Percentiles rank a stretch among this genome's conserved stretches.
These are phyloP conservation scores for Thermochaetoides thermophila DNA, from an alignment of 495 filamentous ascomycete species.

Conservation along the genomic window DNA sequence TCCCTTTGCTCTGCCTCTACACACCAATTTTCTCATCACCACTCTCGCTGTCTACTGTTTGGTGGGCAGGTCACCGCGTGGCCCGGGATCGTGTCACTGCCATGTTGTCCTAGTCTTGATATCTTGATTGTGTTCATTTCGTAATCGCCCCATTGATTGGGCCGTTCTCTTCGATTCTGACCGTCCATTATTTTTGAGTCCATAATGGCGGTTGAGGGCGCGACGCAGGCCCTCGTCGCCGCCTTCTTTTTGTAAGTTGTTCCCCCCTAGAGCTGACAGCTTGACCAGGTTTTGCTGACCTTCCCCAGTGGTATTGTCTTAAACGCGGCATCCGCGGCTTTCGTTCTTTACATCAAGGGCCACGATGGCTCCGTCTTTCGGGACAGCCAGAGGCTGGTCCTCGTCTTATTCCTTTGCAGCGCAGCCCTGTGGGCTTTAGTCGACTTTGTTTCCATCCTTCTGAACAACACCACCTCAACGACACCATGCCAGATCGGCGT, in stretches of 20 bases:
- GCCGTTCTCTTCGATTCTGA: slow-evolving; percentile 23
- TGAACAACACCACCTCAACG: slow-evolving; percentile 24
- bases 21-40: not conserved
- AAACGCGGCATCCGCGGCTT: slow-evolving; percentile 34
- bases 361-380: slow-evolving; percentile 31
- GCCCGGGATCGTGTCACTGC: slow-evolving; percentile 13
- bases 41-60: slow-evolving; percentile 11
- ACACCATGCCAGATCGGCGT: slow-evolving; percentile 33
- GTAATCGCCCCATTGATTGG: slow-evolving; percentile 39
- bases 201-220: slow-evolving; percentile 31
- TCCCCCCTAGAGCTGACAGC: not conserved
- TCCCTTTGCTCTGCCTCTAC: too few species aligned
- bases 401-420: slow-evolving; percentile 37
- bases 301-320: slow-evolving; percentile 32
- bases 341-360: slow-evolving; percentile 36
- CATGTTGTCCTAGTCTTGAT: slow-evolving; percentile 18
- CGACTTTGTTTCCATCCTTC: slow-evolving; percentile 32
- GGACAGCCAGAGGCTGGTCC: slow-evolving; percentile 50
- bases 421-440: slow-evolving; percentile 36
- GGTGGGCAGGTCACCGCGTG: slow-evolving; percentile 11
- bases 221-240: slow-evolving; percentile 35
- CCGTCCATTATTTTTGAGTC: slow-evolving; percentile 16
- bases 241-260: slow-evolving; percentile 39
- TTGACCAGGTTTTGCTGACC: slow-evolving; percentile 1
- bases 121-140: slow-evolving; percentile 19